A percentile compares a stretch with the other conserved stretches of the same genome.
These are phyloP conservation scores for Globisporangium cylindrosporum DNA, from an alignment of 352 stramenopile genomes.

Conservation along the genomic window DNA sequence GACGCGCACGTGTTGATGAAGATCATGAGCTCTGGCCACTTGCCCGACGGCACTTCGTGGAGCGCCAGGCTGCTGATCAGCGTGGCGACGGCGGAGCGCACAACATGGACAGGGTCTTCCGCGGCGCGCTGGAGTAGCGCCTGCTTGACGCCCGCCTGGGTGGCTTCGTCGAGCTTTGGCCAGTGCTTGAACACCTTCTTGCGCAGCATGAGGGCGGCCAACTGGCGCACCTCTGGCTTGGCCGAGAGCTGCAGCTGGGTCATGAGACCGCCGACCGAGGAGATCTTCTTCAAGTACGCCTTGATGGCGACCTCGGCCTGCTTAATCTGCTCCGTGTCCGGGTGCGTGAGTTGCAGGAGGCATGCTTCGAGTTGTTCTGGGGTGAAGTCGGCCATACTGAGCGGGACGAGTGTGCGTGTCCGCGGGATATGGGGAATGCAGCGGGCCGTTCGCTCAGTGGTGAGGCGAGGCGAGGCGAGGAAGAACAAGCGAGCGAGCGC, in stretches of 20 bases:
- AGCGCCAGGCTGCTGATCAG: slow-evolving; percentile 83
- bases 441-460: neutral
- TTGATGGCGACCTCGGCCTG: slow-evolving; percentile 93
- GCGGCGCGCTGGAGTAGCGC: slow-evolving; percentile 82
- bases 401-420: slow-evolving; percentile 13
- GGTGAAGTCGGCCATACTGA: slow-evolving; percentile 71
- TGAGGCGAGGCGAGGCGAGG: neutral
- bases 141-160: slow-evolving; percentile 84
- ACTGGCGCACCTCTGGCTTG: slow-evolving; percentile 86
- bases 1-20: slow-evolving; percentile 91
- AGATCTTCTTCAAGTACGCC: slow-evolving; percentile 89
- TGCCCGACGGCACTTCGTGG: slow-evolving; percentile 65
- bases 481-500: neutral
- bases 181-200: slow-evolving; percentile 95
- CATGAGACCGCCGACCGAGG: slow-evolving; percentile 84
- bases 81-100: slow-evolving; percentile 82
- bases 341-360: slow-evolving; percentile 90
- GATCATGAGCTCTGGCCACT: slow-evolving; percentile 93
- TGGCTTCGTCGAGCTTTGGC: slow-evolving; percentile 81
- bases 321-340: slow-evolving; percentile 95
- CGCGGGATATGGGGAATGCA: slow-evolving; percentile 22
- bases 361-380: slow-evolving; percentile 84
- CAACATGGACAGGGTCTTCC: slow-evolving; percentile 85
- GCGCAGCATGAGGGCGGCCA: slow-evolving; percentile 91
- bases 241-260: slow-evolving; percentile 83